Conservation (phyloP, 2,329 filamentous ascomycete species). For the Leptographium galeiforme region DNA sequence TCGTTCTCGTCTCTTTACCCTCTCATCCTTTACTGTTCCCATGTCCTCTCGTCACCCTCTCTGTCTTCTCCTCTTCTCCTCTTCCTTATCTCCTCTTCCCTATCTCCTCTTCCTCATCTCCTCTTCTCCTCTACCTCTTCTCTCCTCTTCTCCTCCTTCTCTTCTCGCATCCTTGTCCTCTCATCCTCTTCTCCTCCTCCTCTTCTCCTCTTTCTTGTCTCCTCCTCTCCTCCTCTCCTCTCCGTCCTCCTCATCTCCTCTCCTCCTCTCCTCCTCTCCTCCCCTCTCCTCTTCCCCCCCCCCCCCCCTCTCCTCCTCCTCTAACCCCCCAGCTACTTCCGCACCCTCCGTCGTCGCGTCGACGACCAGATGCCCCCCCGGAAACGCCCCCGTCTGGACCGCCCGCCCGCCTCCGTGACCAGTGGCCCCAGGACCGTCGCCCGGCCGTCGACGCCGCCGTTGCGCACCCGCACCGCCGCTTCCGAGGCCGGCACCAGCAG, state of each 20-base stretch:
- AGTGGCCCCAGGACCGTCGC: too few species aligned
- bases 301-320: not conserved
- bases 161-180: too few species aligned
- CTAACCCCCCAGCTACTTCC: not conserved
- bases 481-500: conserved; percentile 1
- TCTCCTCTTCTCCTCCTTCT: not conserved
- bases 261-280: not conserved
- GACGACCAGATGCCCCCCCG: not conserved
- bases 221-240: too few species aligned
- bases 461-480: not conserved
- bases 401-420: too few species aligned
- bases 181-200: too few species aligned
- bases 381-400: too few species aligned
- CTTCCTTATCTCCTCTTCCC: too few species aligned
- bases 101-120: not conserved
- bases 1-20: not conserved
- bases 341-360: not conserved
- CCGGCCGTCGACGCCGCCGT: not conserved
- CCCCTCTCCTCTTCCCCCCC: not conserved
- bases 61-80: too few species aligned
- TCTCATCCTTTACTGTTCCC: not conserved
- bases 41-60: too few species aligned
- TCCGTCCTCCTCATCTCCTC: not conserved
- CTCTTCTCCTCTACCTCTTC: not conserved
- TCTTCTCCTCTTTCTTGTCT: too few species aligned